Evolutionary conservation across 495 filamentous ascomycete species (phyloP), one percentile per base, ranked within the genome.

Genomic region (Hypoxylon intermedium): DNA sequence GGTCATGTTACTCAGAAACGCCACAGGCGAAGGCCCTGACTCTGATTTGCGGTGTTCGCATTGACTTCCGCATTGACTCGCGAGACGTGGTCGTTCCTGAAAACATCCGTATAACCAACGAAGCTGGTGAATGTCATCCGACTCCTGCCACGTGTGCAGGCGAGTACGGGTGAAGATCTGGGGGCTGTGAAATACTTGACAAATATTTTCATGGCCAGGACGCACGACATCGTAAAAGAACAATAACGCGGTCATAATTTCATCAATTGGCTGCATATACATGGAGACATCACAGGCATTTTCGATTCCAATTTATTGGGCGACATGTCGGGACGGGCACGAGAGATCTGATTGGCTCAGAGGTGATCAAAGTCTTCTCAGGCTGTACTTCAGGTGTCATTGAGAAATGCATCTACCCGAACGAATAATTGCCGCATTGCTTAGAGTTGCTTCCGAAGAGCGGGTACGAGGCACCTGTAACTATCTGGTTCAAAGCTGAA

Each of bases 251-350:
- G 46, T 36, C 55, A 36, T 28, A 24, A 44, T 3, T 43, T 60
- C 56, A 56, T 65, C 56, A 60, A 65, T 65, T 60, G 56, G 56
- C 36, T 60, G 56, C 56, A 65, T 65, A 60, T 60, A 65, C 46
- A 65, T 56, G 56, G 56, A 45, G 52, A 56, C 45, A 56, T 60
- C 55, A 60, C 51, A 53, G 40, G 50, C 56, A 60, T 56, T 60
- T 52, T 58, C 54, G 51, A 60, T 56, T 26, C 56, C 26, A 65
- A 60, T 65, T 60, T 60, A 65, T 65, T 65, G 56, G 52, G 52
- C 56, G 46, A 56, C 42, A 60, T 65, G 40, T 65, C 62, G 62
- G 62, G 62, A 65, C 45, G 36, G 36, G 40, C 56, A 65, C 40
- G n/a, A 46, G 40, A 6, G 11, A 60, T 65, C 23, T 65, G 56